A percentile compares a stretch with the other conserved stretches of the same genome.
phyloP scores from a whole-genome alignment of 2,329 filamentous ascomycete genomes.

The Xenosphaeropsis pyriputrescens region DNA sequence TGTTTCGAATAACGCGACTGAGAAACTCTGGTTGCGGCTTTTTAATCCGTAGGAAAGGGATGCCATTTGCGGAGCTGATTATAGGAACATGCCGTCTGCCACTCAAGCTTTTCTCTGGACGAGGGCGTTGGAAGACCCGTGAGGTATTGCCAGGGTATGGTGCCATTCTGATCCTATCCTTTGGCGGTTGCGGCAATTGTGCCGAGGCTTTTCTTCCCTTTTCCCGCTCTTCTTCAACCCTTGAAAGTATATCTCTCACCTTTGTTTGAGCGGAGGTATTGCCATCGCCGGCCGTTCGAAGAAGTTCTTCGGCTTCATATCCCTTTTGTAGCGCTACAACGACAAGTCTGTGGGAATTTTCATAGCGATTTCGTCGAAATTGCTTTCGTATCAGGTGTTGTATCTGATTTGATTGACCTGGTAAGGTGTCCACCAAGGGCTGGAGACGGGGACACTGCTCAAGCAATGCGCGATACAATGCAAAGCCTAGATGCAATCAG shows the following conservation, averaged over 20 bases:
- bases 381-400: constrained; percentile 41
- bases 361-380: constrained; percentile 43
- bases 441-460: constrained; percentile 36
- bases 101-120: constrained; percentile 30
- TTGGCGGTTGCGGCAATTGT: constrained; percentile 13
- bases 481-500: constrained; percentile 33
- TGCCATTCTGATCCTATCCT: constrained; percentile 5
- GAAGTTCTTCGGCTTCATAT: constrained; percentile 36
- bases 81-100: constrained; percentile 42
- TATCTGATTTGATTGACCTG: constrained; percentile 24
- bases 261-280: constrained; percentile 7
- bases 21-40: constrained; percentile 51
- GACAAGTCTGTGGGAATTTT: constrained; percentile 44
- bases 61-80: constrained; percentile 35
- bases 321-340: constrained; percentile 49
- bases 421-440: constrained; percentile 29
- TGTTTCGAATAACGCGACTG: constrained; percentile 39
- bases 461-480: constrained; percentile 59
- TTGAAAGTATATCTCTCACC: constrained; percentile 4
- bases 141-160: constrained; percentile 21
- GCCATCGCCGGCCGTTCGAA: constrained; percentile 12
- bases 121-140: constrained; percentile 33
- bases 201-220: constrained; percentile 19
- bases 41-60: constrained; percentile 50
- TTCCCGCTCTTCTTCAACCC: constrained; percentile 1